A percentile compares a stretch with the other conserved stretches of the same genome.
Evolutionary conservation across 345 rosid species (phyloP).

Genomic region (Syzygium jambos): DNA sequence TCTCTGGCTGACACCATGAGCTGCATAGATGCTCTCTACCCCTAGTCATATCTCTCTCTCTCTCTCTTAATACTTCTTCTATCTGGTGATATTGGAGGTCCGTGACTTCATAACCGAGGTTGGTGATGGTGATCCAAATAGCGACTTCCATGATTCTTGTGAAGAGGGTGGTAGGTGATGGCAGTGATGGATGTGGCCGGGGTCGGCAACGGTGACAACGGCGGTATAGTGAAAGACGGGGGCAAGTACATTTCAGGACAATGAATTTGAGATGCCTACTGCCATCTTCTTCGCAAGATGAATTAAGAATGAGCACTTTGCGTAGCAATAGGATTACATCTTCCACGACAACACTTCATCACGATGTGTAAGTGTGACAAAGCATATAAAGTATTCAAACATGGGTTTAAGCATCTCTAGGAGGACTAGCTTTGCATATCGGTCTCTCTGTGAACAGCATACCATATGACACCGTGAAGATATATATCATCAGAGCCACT

Average conservation of each 20-base stretch:
- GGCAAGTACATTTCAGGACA: neutral
- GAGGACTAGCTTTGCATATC: neutral
- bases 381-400: neutral
- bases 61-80: neutral
- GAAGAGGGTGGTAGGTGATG: too few relatives aligned
- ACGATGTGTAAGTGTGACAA: neutral
- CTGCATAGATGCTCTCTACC: neutral
- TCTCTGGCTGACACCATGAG: neutral
- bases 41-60: neutral
- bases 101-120: neutral
- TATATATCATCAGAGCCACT: neutral
- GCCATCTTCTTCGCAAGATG: neutral
- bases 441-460: neutral
- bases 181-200: neutral
- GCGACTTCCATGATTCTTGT: neutral
- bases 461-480: conserved; percentile 3
- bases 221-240: neutral
- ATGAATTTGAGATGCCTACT: neutral
- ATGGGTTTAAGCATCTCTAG: neutral
- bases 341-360: neutral
- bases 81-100: neutral
- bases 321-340: neutral
- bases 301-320: neutral
- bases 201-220: neutral
- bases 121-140: neutral